phyloP scores from a whole-genome alignment of 1,284 basidiomycete species.

The Xanthoconium separans region DNA sequence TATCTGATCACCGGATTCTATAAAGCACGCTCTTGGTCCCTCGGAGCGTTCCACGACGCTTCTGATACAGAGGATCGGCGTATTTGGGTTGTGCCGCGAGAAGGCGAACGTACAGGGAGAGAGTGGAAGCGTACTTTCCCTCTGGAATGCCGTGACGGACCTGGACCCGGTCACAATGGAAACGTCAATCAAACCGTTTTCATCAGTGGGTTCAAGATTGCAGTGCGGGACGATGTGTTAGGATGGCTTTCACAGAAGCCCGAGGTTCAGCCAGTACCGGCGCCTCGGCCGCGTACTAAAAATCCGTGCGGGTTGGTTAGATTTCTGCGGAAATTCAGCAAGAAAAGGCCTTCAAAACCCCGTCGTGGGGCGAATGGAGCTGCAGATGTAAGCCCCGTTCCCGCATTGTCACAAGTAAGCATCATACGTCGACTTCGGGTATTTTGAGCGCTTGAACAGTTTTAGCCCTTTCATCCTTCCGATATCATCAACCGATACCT shows the following conservation, averaged over 20 bases:
- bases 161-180: not conserved
- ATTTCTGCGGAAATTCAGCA: not conserved
- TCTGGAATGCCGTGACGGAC: not conserved
- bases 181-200: conserved; percentile 8
- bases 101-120: not conserved
- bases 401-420: not conserved
- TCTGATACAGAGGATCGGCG: not conserved
- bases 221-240: not conserved
- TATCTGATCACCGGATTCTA: not conserved
- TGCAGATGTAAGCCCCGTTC: not conserved
- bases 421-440: not conserved
- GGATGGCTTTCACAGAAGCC: not conserved
- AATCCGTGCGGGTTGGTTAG: not conserved
- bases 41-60: not conserved
- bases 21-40: not conserved
- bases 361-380: not conserved
- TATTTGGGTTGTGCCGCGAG: not conserved
- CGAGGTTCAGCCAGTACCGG: not conserved
- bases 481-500: conserved; percentile 7
- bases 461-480: conserved; percentile 11
- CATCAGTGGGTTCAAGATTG: not conserved
- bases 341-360: not conserved
- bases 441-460: not conserved
- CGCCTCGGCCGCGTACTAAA: not conserved
- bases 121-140: not conserved